Percentiles rank a stretch among this genome's conserved stretches.
Evolutionary conservation across 78 protist species (phyloP).

Genomic region (slime mould (Dictyostelium discoideum)): DNA sequence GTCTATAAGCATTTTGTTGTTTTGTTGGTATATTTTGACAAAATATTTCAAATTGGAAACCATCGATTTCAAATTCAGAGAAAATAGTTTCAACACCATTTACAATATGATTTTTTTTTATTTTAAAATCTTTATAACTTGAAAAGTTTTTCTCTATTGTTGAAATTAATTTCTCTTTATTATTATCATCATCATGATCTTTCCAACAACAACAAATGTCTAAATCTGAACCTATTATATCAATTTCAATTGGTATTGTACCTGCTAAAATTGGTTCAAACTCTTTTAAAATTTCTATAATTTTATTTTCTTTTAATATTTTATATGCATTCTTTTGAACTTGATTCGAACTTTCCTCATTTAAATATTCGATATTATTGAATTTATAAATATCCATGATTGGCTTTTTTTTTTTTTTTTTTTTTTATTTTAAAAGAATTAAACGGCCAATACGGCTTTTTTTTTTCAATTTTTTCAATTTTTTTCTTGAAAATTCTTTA

Average conservation of each 20-base stretch:
- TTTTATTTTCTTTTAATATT: not conserved
- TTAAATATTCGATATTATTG: not conserved
- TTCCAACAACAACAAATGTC: not conserved
- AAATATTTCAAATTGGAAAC: not conserved
- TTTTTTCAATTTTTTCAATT: not conserved
- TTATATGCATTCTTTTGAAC: not conserved
- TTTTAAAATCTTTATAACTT: not conserved
- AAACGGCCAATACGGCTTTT: not conserved
- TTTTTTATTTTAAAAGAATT: not conserved
- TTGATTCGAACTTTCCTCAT: not conserved
- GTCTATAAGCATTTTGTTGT: slow-evolving; percentile 15
- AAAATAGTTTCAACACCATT: not conserved
- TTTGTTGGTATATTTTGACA: not conserved
- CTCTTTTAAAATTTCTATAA: not conserved
- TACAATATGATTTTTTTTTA: not conserved
- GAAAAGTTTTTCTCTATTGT: not conserved
- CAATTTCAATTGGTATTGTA: not conserved
- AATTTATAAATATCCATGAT: not conserved
- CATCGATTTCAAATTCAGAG: not conserved
- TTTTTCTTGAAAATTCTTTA: not conserved
- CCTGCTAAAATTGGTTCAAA: not conserved
- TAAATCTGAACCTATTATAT: not conserved
- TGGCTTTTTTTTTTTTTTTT: not conserved
- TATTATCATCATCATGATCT: not conserved
- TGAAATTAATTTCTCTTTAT: not conserved